Conservation (phyloP, 139 green algal species). For the Chlamydomonas asymmetrica region DNA sequence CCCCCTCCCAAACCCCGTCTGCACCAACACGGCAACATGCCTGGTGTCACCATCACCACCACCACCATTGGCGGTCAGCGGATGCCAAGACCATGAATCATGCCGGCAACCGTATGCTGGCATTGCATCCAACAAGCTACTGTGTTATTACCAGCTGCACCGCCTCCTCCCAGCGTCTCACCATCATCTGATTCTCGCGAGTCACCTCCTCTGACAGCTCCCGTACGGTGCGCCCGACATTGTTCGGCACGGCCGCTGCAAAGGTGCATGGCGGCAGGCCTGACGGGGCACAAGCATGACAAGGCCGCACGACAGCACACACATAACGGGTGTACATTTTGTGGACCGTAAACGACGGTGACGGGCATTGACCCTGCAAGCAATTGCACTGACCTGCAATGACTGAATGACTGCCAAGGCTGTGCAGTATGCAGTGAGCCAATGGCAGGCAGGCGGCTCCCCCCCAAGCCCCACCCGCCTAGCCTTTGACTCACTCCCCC, state of each 20-base stretch:
- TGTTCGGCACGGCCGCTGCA: slow-evolving; percentile 47
- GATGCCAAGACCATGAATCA: too few species aligned
- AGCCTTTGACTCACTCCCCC: too few species aligned
- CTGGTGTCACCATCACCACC: too few species aligned
- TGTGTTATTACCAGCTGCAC: too few species aligned
- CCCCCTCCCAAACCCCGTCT: too few species aligned
- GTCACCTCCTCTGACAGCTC: slow-evolving; percentile 41
- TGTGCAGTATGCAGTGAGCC: neutral
- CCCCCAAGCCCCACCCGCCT: neutral
- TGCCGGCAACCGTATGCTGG: too few species aligned
- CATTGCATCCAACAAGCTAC: too few species aligned
- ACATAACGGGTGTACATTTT: neutral
- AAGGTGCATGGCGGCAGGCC: slow-evolving; percentile 43
- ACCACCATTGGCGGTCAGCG: too few species aligned
- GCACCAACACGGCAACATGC: too few species aligned
- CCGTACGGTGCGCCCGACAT: slow-evolving; percentile 26
- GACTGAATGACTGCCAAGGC: neutral
- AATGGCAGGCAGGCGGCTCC: neutral
- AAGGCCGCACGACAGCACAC: neutral
- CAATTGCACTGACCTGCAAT: neutral
- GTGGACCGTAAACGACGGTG: neutral
- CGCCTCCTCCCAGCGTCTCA: too few species aligned
- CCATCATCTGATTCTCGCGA: slow-evolving; percentile 33
- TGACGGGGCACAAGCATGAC: too few species aligned
- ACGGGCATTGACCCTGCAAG: too few species aligned